Evolutionary conservation across 164 flowering plant species (phyloP).

Genomic region (Magnolia kwangsiensis): DNA sequence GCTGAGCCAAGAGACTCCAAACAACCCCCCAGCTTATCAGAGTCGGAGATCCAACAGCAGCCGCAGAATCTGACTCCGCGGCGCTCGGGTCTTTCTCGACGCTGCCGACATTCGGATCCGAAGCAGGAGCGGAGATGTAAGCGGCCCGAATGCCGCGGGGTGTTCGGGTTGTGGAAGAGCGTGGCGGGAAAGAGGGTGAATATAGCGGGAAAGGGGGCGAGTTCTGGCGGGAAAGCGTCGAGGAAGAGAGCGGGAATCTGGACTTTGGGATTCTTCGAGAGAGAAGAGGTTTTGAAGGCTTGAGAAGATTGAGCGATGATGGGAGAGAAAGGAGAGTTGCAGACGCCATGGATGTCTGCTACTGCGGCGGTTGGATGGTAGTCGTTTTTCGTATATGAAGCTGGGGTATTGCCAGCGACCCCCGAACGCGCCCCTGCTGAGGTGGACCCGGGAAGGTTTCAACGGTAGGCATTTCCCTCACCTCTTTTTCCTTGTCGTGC

Average conservation of each 20-base stretch:
- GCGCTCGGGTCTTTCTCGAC: slow-evolving; percentile 27
- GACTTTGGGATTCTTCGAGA: background rate
- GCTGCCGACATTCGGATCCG: slow-evolving; percentile 50
- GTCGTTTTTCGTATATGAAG: background rate
- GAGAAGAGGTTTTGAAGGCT: background rate
- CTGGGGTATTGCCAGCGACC: background rate
- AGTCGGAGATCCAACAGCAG: slow-evolving; percentile 14
- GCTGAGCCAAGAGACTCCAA: slow-evolving; percentile 45
- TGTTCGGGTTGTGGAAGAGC: background rate
- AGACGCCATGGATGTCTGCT: background rate
- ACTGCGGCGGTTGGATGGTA: background rate
- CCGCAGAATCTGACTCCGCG: slow-evolving; percentile 23
- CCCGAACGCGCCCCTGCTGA: background rate
- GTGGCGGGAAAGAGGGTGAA: background rate
- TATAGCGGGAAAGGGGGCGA: slow-evolving; percentile 7
- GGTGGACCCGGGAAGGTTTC: too few relatives aligned
- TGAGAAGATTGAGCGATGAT: slow-evolving; percentile 1
- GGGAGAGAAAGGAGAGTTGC: slow-evolving; percentile 14
- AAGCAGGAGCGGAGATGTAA: slow-evolving; percentile 69
- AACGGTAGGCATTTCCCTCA: too few relatives aligned
- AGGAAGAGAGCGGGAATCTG: background rate
- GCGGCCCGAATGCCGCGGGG: slow-evolving; percentile 25
- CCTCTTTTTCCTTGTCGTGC: too few relatives aligned
- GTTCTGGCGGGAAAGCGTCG: slow-evolving; percentile 3
- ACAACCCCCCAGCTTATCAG: slow-evolving; percentile 60